Evolutionary conservation across 306 rosid species (phyloP).

Genomic region (Parietaria judaica): DNA sequence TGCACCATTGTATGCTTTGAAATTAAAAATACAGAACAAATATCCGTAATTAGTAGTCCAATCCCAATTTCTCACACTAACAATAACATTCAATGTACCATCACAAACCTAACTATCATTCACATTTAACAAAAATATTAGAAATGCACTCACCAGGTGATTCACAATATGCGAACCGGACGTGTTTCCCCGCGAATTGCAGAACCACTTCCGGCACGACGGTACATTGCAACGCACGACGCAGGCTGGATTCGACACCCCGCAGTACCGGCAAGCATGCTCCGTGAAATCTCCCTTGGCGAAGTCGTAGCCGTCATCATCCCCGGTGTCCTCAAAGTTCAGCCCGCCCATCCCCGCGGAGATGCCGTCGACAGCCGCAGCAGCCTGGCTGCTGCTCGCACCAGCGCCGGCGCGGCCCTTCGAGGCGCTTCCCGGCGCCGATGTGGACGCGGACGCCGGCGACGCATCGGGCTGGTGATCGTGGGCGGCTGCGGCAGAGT

Average conservation of each 20-base stretch:
- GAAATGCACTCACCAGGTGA: constrained; percentile 65
- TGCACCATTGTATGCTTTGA: too few species aligned
- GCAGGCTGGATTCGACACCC: constrained; percentile 93
- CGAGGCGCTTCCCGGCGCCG: constrained; percentile 61
- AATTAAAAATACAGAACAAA: too few species aligned
- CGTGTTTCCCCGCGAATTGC: constrained; percentile 94
- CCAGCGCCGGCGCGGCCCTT: constrained; percentile 46
- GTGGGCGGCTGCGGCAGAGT: constrained; percentile 47
- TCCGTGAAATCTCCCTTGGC: constrained; percentile 94
- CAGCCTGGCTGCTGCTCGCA: constrained; percentile 61
- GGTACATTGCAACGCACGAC: constrained; percentile 99
- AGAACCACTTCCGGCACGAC: constrained; percentile 95
- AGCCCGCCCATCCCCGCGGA: constrained; percentile 86
- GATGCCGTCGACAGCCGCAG: constrained; percentile 70
- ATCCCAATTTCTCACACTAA: background rate
- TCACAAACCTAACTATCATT: too few species aligned
- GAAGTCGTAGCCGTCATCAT: constrained; percentile 70
- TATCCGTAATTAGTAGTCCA: background rate
- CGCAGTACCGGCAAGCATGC: constrained; percentile 95
- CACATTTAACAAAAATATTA: background rate
- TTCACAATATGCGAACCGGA: constrained; percentile 97
- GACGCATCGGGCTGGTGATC: constrained; percentile 94
- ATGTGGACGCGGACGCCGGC: constrained; percentile 41
- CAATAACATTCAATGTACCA: background rate
- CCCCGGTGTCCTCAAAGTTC: constrained; percentile 92